Conservation (phyloP, 768 basidiomycete species). For the Suillus luteus region DNA sequence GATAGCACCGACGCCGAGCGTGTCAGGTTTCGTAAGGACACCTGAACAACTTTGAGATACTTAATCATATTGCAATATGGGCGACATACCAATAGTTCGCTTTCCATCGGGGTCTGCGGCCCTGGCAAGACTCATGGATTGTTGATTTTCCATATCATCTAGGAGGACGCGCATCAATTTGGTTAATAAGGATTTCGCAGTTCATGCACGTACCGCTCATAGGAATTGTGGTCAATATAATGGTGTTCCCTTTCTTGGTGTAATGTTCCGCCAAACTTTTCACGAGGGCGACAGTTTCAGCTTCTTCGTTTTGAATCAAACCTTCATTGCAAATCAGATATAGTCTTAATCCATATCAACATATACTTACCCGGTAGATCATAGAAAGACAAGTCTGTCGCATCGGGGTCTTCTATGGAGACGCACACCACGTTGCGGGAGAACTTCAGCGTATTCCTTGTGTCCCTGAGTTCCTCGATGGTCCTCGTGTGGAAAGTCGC, state of each 20-base stretch:
- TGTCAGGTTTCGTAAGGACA: constrained; percentile 59
- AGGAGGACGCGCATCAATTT: background rate
- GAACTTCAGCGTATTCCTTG: constrained; percentile 29
- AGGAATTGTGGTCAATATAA: constrained; percentile 55
- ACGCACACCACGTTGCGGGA: constrained; percentile 45
- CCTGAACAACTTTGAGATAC: constrained; percentile 32
- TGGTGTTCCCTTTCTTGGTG: constrained; percentile 47
- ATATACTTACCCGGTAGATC: constrained; percentile 40
- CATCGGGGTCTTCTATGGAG: constrained; percentile 40
- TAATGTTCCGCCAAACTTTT: constrained; percentile 50
- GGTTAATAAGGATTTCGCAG: background rate
- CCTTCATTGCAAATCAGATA: constrained; percentile 32
- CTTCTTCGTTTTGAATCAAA: constrained; percentile 51
- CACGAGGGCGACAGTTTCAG: constrained; percentile 45
- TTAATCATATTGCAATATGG: background rate
- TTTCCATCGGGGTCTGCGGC: constrained; percentile 47
- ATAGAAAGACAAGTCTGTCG: constrained; percentile 42
- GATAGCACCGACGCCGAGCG: constrained; percentile 39
- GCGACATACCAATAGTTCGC: constrained; percentile 51
- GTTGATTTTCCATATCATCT: constrained; percentile 65
- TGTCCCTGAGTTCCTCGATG: constrained; percentile 11
- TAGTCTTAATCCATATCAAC: background rate
- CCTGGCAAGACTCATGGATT: constrained; percentile 49
- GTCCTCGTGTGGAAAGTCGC: constrained; percentile 23
- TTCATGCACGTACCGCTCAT: constrained; percentile 45